These are phyloP conservation scores for Mollisia scopiformis DNA, from an alignment of 2,329 filamentous ascomycete species.

Conservation along the genomic window DNA sequence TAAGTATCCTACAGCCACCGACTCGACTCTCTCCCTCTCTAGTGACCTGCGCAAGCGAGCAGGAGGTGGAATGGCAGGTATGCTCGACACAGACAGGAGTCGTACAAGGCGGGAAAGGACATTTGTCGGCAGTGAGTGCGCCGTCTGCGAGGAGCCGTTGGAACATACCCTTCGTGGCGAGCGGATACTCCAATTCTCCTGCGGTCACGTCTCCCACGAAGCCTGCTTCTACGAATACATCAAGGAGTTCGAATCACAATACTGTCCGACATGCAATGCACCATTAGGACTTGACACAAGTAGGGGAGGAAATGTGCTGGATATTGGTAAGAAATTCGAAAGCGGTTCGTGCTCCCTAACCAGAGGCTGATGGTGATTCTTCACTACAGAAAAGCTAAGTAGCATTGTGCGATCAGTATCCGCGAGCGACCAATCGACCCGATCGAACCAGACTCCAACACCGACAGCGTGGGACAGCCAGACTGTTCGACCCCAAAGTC, in stretches of 20 bases:
- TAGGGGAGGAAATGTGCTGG: slow-evolving; percentile 87
- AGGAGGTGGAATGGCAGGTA: slow-evolving; percentile 56
- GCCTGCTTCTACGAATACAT: slow-evolving; percentile 99
- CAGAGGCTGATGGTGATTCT: slow-evolving; percentile 25
- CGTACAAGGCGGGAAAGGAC: slow-evolving; percentile 87
- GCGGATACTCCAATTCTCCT: slow-evolving; percentile 92
- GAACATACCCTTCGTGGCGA: slow-evolving; percentile 95
- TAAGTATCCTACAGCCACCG: slow-evolving; percentile 8
- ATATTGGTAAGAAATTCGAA: slow-evolving; percentile 68
- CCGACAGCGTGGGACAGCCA: slow-evolving; percentile 71
- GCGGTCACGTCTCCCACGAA: slow-evolving; percentile 95
- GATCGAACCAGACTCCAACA: slow-evolving; percentile 54
- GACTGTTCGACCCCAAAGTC: slow-evolving; percentile 56
- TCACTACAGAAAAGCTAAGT: slow-evolving; percentile 81
- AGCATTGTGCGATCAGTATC: slow-evolving; percentile 87
- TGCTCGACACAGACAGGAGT: slow-evolving; percentile 75
- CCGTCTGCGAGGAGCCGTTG: slow-evolving; percentile 93
- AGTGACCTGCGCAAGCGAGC: slow-evolving; percentile 31
- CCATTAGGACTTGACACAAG: slow-evolving; percentile 90
- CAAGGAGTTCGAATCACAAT: slow-evolving; percentile 89
- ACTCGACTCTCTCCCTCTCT: slow-evolving; percentile 17
- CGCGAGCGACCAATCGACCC: slow-evolving; percentile 54
- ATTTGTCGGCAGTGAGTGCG: slow-evolving; percentile 92
- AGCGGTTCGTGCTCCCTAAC: slow-evolving; percentile 36
- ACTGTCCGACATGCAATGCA: slow-evolving; percentile 91